Percentiles rank a stretch among this genome's conserved stretches.
phyloP scores from a whole-genome alignment of 805 yeast species.

The Wickerhamiella spandovensis region DNA sequence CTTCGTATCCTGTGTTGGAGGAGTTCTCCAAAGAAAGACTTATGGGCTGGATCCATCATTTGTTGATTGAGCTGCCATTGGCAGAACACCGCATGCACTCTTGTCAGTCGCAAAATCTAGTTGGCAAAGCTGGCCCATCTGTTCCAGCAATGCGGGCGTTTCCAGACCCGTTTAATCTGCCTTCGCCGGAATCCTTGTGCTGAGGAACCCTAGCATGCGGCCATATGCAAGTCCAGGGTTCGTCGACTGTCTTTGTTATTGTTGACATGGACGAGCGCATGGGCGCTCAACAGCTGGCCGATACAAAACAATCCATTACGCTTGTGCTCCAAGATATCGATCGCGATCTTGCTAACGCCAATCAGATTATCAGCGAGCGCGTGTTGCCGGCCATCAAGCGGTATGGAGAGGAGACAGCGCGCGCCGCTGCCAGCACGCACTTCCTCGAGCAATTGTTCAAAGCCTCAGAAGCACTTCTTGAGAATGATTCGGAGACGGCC shows the following conservation, averaged over 20 bases:
- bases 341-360: slow-evolving; percentile 53
- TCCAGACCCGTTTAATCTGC: background rate
- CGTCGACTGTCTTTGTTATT: too few species aligned
- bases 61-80: background rate
- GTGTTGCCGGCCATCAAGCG: slow-evolving; percentile 54
- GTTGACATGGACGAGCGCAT: background rate
- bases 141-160: too few species aligned
- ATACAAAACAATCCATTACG: slow-evolving; percentile 34
- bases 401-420: slow-evolving; percentile 26
- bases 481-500: background rate
- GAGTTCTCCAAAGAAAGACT: background rate
- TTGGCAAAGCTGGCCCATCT: too few species aligned
- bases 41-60: background rate
- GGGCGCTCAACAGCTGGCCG: background rate
- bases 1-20: background rate
- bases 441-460: background rate
- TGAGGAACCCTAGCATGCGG: too few species aligned
- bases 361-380: slow-evolving; percentile 50
- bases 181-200: background rate
- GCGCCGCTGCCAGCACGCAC: background rate
- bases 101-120: too few species aligned
- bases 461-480: background rate
- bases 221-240: too few species aligned
- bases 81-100: background rate
- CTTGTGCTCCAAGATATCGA: slow-evolving; percentile 67